phyloP scores from a whole-genome alignment of 2,329 filamentous ascomycete genomes.

The Cladophialophora carrionii region DNA sequence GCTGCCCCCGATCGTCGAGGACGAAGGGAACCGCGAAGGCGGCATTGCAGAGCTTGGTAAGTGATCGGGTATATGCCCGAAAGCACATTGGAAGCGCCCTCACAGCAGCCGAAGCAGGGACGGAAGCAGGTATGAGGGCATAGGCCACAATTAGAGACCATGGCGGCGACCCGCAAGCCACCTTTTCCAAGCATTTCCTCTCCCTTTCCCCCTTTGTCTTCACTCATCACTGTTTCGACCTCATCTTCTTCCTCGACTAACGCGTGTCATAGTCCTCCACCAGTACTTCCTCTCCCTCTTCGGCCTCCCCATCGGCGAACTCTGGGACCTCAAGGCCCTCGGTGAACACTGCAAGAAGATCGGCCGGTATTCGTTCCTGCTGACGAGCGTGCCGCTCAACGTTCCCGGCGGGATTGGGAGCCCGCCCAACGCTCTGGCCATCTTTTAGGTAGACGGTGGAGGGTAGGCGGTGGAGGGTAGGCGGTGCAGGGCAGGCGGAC shows the following conservation, averaged over 20 bases:
- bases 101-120: not conserved
- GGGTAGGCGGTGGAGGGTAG: not conserved
- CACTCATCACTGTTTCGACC: not conserved
- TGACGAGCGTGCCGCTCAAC: slow-evolving; percentile 55
- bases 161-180: no score
- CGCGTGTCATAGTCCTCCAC: slow-evolving; percentile 42
- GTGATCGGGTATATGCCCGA: slow-evolving; percentile 12
- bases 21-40: slow-evolving; percentile 35
- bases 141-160: not conserved
- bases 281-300: slow-evolving; percentile 54
- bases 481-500: not conserved
- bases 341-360: slow-evolving; percentile 44
- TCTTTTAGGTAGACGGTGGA: slow-evolving; percentile 48
- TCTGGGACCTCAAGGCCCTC: slow-evolving; percentile 51
- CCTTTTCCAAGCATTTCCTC: not conserved
- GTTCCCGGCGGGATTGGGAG: slow-evolving; percentile 53
- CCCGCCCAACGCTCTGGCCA: slow-evolving; percentile 52
- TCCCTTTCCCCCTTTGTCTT: slow-evolving; percentile 1
- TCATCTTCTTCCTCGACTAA: not conserved
- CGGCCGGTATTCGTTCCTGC: slow-evolving; percentile 52
- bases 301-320: slow-evolving; percentile 54
- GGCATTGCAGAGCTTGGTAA: slow-evolving; percentile 47
- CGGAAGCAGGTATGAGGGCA: not conserved
- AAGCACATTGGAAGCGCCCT: no score
- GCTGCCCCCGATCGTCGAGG: slow-evolving; percentile 46